Evolutionary conservation across 345 rosid species (phyloP), one percentile per base, ranked within the genome.

Genomic region (Cardamine resedifolia): DNA sequence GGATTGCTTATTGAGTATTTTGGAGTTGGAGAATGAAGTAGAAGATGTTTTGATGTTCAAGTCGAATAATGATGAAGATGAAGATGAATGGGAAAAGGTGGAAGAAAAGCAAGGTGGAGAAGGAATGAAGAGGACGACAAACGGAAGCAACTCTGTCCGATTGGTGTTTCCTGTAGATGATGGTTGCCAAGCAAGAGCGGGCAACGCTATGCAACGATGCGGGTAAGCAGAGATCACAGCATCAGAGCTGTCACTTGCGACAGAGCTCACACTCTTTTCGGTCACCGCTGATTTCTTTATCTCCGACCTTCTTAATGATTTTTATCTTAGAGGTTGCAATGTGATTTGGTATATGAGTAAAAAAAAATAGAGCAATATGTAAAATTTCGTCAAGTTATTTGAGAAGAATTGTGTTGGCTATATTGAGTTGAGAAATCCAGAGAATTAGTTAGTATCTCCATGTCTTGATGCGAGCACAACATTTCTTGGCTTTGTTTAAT

Each of bases 1-100:
- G 6, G 44, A 57, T 57, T 31, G 41, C 23, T 8, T 56, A 28
- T n/a, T 9, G 39, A 39, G 49, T 38, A 7, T 61, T 23, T 7
- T 2, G 15, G 23, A 60, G 49, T 24, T 41, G 23, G 50, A 61
- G 64, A 34, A 36, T 34, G 45, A 34, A 34, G 60, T 19, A 6
- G 64, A 58, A 19, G 47, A 21, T 14, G 30, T 12, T 36, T 60
- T 60, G 7, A 60, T 38, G 20, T 39, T 19, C 23, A 14, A 38
- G 21, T 24, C 10, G 6, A 24, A 15, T 9, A n/a, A 61, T 41
- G 36, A 61, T 41, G 67, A 62, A 14, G 50, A 39, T 23, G 47
- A 38, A 38, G n/a, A n/a, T n/a, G n/a, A n/a, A n/a, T n/a, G n/a
- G 6, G 28, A 21, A 39, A 58, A 20, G 64, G 64, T 58, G 64